These are phyloP conservation scores for Umbilicus rupestris DNA, from an alignment of 164 flowering plant species.

Conservation along the genomic window DNA sequence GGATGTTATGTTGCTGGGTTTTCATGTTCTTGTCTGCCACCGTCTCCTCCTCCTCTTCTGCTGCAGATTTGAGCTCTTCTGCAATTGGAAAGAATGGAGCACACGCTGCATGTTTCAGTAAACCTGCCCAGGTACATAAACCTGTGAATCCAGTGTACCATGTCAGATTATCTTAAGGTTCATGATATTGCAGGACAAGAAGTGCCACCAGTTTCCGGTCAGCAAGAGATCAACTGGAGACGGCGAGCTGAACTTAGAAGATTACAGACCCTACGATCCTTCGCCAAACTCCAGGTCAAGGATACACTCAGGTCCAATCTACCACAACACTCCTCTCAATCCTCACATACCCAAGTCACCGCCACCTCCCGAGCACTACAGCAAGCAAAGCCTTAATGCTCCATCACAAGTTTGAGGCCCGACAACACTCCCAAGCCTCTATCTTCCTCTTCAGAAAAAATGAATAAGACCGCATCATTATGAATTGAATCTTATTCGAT, in stretches of 20 bases:
- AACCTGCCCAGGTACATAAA: neutral
- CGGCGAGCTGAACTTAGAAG: neutral
- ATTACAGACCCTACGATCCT: neutral
- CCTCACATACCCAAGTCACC: constrained; percentile 6
- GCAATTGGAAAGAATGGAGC: neutral
- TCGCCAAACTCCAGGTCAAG: constrained; percentile 2
- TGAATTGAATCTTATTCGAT: no score
- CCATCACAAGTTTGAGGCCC: neutral
- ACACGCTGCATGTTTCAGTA: neutral
- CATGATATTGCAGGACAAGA: neutral
- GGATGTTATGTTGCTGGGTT: constrained; percentile 1
- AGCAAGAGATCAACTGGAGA: neutral
- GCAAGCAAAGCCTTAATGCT: neutral
- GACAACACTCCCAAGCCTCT: neutral
- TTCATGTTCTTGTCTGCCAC: constrained; percentile 3
- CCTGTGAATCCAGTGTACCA: neutral
- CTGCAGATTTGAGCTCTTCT: constrained; percentile 4
- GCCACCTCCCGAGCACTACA: neutral
- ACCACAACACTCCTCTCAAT: constrained; percentile 7
- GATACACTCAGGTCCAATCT: constrained; percentile 3
- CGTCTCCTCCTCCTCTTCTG: no score
- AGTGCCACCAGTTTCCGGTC: neutral
- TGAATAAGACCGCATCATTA: neutral
- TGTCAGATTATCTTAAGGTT: neutral
- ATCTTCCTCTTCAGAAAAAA: neutral